These are phyloP conservation scores for Populus tomentosa DNA, from an alignment of 441 rosid species.

Conservation along the genomic window DNA sequence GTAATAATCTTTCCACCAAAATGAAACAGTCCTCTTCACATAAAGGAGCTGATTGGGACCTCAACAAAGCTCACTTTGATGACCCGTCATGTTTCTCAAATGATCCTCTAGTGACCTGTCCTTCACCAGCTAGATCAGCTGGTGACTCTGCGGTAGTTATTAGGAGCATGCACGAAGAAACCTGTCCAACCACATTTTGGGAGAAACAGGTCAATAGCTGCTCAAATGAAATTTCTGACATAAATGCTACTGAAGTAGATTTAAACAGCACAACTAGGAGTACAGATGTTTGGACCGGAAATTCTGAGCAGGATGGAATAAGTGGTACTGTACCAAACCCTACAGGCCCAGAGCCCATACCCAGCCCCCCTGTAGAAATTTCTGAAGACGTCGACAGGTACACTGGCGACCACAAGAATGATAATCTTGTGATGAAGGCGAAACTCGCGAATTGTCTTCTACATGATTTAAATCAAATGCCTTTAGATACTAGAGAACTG, in stretches of 20 bases:
- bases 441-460: conserved; percentile 7
- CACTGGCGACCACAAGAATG: conserved; percentile 18
- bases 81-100: conserved; percentile 31
- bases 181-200: conserved; percentile 7
- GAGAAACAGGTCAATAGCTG: conserved; percentile 10
- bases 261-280: background rate
- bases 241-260: conserved; percentile 19
- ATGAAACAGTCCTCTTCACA: conserved; percentile 13
- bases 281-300: conserved; percentile 12
- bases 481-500: conserved; percentile 20
- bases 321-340: background rate
- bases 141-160: conserved; percentile 12
- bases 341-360: conserved; percentile 15
- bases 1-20: conserved; percentile 11
- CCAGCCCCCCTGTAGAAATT: conserved; percentile 7
- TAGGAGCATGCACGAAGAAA: conserved; percentile 12
- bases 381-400: conserved; percentile 18
- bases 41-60: conserved; percentile 39
- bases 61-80: conserved; percentile 40
- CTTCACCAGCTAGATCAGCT: conserved; percentile 21
- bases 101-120: conserved; percentile 18
- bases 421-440: conserved; percentile 13
- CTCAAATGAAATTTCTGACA: conserved; percentile 12
- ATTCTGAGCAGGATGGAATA: background rate
- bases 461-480: conserved; percentile 6